These are phyloP conservation scores for Suillus alpinus DNA, from an alignment of 768 basidiomycete genomes.

Conservation along the genomic window DNA sequence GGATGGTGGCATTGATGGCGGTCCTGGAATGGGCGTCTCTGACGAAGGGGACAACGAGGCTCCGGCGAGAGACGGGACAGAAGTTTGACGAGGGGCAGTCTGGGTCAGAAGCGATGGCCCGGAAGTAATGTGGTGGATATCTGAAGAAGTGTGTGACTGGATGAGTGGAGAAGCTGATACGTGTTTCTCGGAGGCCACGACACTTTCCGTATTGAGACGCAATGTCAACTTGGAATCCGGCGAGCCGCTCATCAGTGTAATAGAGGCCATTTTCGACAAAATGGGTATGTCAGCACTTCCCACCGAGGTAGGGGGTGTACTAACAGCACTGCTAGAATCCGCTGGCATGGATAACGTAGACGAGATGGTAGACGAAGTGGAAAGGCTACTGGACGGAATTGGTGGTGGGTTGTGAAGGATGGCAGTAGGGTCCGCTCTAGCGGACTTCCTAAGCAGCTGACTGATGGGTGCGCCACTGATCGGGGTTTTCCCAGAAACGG, in stretches of 20 bases:
- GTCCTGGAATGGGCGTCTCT: constrained; percentile 20
- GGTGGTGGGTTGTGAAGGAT: constrained; percentile 11
- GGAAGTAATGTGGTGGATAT: constrained; percentile 26
- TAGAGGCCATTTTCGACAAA: constrained; percentile 28
- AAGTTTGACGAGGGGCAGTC: constrained; percentile 46
- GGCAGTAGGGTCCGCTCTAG: constrained; percentile 5
- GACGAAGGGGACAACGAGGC: constrained; percentile 16
- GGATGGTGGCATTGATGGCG: constrained; percentile 17
- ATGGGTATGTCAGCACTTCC: constrained; percentile 38
- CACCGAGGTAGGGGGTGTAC: constrained; percentile 57
- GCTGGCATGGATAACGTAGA: constrained; percentile 48
- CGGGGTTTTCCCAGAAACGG: constrained; percentile 12
- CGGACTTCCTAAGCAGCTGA: constrained; percentile 19
- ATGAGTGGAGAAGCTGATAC: constrained; percentile 24
- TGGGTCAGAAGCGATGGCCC: constrained; percentile 61
- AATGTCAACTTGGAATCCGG: constrained; percentile 3
- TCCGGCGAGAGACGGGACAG: constrained; percentile 17
- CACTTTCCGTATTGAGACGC: background rate
- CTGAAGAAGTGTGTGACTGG: constrained; percentile 17
- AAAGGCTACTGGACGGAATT: constrained; percentile 36
- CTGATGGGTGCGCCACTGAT: constrained; percentile 16
- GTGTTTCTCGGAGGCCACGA: constrained; percentile 3
- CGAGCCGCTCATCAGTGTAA: constrained; percentile 15
- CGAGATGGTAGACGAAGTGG: constrained; percentile 35
- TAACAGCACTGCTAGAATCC: constrained; percentile 39